Percentiles rank a stretch among this genome's conserved stretches.
These are phyloP conservation scores for Balansia obtecta DNA, from an alignment of 2,329 filamentous ascomycete genomes.

Conservation along the genomic window DNA sequence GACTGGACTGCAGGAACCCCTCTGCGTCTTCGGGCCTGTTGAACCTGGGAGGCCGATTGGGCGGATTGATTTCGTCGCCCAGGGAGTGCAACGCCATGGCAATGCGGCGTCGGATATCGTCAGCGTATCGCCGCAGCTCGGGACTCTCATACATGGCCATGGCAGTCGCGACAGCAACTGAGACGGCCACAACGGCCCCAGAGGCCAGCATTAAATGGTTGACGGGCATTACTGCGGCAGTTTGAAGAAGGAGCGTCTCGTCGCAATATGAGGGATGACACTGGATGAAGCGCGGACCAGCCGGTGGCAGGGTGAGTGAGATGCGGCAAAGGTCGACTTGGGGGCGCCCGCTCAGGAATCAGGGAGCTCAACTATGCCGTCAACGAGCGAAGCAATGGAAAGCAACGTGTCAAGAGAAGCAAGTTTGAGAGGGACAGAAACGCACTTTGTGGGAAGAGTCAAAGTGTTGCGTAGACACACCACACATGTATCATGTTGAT, in stretches of 20 bases:
- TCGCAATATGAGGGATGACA: too few relatives aligned
- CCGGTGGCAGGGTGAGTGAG: neutral
- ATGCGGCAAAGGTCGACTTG: neutral
- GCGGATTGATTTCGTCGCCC: constrained; percentile 42
- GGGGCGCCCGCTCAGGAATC: neutral
- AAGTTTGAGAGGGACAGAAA: neutral
- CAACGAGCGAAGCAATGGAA: neutral
- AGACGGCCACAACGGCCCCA: constrained; percentile 45
- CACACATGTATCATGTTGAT: too few relatives aligned
- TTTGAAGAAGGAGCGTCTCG: neutral
- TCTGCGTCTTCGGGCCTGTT: constrained; percentile 56
- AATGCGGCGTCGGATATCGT: constrained; percentile 48
- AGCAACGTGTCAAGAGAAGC: neutral
- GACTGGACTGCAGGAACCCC: constrained; percentile 45
- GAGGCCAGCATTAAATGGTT: constrained; percentile 42
- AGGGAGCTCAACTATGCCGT: neutral
- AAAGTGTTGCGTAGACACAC: too few relatives aligned
- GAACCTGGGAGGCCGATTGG: constrained; percentile 40
- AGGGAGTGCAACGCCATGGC: constrained; percentile 47
- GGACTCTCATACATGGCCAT: constrained; percentile 52
- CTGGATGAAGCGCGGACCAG: neutral
- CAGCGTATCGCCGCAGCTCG: constrained; percentile 48
- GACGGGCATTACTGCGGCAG: constrained; percentile 35
- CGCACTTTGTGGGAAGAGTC: neutral
- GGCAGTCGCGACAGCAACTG: constrained; percentile 43